Conservation (phyloP, 768 basidiomycete species). For the Russula olivacea region DNA sequence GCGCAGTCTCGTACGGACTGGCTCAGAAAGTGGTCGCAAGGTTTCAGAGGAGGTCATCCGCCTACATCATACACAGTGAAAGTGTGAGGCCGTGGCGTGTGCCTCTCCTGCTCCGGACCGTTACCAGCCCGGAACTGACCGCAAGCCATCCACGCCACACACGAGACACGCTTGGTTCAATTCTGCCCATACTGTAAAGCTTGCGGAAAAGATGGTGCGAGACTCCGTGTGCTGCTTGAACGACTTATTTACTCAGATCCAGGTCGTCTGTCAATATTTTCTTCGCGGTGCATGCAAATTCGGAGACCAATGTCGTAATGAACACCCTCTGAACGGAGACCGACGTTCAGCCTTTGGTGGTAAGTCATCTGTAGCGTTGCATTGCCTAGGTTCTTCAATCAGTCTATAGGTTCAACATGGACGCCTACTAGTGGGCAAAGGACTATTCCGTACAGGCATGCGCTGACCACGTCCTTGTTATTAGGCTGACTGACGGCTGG, state of each 20-base stretch:
- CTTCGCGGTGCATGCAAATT: conserved; percentile 58
- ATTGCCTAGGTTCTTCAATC: conserved; percentile 21
- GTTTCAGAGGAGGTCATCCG: conserved; percentile 6
- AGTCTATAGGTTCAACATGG: conserved; percentile 22
- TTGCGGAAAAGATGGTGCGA: conserved; percentile 10
- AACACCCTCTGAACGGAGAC: conserved; percentile 43
- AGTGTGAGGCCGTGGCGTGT: not conserved
- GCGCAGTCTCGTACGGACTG: conserved; percentile 67
- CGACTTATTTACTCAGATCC: not conserved
- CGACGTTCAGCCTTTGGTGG: conserved; percentile 39
- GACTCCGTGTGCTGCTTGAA: not conserved
- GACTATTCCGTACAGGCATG: conserved; percentile 22
- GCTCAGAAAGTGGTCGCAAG: conserved; percentile 40
- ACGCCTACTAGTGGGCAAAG: conserved; percentile 6
- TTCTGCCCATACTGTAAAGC: too few species aligned
- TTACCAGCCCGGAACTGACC: not conserved
- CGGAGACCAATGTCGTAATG: conserved; percentile 54
- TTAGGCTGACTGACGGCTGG: not conserved
- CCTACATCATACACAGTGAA: not conserved
- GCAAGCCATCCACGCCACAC: not conserved
- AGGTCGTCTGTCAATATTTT: conserved; percentile 56
- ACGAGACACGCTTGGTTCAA: not conserved
- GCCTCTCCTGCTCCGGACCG: not conserved
- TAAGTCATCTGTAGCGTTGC: conserved; percentile 31
- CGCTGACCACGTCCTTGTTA: not conserved